Conservation (phyloP, 2,329 filamentous ascomycete genomes). For the Aaosphaeria arxii region DNA sequence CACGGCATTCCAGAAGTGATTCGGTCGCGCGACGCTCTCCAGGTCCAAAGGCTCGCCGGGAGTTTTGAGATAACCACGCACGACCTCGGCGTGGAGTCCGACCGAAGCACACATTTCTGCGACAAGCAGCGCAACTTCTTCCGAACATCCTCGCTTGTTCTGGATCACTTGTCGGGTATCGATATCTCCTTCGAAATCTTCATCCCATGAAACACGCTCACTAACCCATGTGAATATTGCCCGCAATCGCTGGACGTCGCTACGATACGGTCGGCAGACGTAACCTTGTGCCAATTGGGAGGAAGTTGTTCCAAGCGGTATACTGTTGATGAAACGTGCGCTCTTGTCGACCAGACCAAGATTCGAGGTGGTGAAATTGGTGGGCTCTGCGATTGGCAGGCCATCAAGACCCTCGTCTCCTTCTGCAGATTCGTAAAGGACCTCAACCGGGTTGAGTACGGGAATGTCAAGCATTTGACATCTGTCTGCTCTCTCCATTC, state of each 20-base stretch:
- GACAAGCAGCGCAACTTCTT: slow-evolving; percentile 86
- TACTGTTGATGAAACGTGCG: slow-evolving; percentile 79
- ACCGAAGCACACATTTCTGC: slow-evolving; percentile 92
- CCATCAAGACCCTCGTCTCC: slow-evolving; percentile 89
- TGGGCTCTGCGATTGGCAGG: slow-evolving; percentile 74
- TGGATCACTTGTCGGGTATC: slow-evolving; percentile 83
- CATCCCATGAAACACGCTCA: slow-evolving; percentile 95
- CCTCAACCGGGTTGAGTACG: slow-evolving; percentile 83
- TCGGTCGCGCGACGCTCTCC: slow-evolving; percentile 77
- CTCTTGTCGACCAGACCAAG: slow-evolving; percentile 92
- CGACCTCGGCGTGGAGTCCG: slow-evolving; percentile 80
- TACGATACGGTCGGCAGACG: slow-evolving; percentile 89
- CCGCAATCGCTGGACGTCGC: slow-evolving; percentile 85
- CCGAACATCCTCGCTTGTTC: slow-evolving; percentile 75
- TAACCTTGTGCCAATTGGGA: slow-evolving; percentile 83
- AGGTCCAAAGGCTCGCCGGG: slow-evolving; percentile 76
- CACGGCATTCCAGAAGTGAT: slow-evolving; percentile 98
- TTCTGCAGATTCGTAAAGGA: slow-evolving; percentile 78
- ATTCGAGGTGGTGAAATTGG: slow-evolving; percentile 77
- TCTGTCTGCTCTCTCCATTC: slow-evolving; percentile 77
- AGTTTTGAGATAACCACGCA: slow-evolving; percentile 85
- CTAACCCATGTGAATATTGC: slow-evolving; percentile 97
- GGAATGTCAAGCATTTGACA: slow-evolving; percentile 94
- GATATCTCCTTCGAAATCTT: slow-evolving; percentile 81
- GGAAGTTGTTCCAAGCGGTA: slow-evolving; percentile 79